Evolutionary conservation across 768 basidiomycete genomes (phyloP).

Genomic region (Phlebiopsis gigantea): DNA sequence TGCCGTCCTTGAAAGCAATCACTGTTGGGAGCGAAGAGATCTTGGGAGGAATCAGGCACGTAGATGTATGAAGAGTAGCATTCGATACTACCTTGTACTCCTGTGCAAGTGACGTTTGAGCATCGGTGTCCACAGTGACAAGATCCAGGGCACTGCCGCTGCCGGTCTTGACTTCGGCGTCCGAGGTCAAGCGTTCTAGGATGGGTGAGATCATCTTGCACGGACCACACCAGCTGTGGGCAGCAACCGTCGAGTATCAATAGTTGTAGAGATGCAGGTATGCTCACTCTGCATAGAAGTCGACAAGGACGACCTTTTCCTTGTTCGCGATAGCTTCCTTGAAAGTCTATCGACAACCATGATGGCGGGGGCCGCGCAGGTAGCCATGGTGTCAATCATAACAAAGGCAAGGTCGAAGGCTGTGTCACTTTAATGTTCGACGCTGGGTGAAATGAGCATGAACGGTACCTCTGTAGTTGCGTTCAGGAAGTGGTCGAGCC

Average conservation of each 20-base stretch:
- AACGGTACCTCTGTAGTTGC: conserved; percentile 38
- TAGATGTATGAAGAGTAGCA: background rate
- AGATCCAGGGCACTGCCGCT: conserved; percentile 61
- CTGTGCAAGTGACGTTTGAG: conserved; percentile 43
- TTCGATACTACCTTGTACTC: conserved; percentile 39
- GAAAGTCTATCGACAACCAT: conserved; percentile 27
- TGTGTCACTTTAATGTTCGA: conserved; percentile 1
- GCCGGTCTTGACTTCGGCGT: conserved; percentile 39
- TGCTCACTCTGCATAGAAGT: conserved; percentile 81
- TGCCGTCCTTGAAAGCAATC: conserved; percentile 65
- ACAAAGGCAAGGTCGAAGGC: background rate
- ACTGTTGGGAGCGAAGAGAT: conserved; percentile 77
- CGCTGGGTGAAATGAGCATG: background rate
- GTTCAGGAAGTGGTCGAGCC: conserved; percentile 38
- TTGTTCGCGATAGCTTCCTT: conserved; percentile 28
- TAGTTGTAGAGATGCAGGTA: conserved; percentile 7
- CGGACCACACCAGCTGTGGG: conserved; percentile 69
- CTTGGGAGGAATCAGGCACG: conserved; percentile 30
- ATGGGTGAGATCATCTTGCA: conserved; percentile 71
- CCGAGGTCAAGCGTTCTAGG: conserved; percentile 51
- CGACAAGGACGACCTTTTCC: conserved; percentile 60
- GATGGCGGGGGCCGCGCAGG: background rate
- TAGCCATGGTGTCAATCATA: conserved; percentile 1
- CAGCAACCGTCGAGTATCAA: background rate
- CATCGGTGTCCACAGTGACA: conserved; percentile 64